Base-by-base conservation (phyloP, 805 yeast genomes). In the Pichia californica region DNA sequence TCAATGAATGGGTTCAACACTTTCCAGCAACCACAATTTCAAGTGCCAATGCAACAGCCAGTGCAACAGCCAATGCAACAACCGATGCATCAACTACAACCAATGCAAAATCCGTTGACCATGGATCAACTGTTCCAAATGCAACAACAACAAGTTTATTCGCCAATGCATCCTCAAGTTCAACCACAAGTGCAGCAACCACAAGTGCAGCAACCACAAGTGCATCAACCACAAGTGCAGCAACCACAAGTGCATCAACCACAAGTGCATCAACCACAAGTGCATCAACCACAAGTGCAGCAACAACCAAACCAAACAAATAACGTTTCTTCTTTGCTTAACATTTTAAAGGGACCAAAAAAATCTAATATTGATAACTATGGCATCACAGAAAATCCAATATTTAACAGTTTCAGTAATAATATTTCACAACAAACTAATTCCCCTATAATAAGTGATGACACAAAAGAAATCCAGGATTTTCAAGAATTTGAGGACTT, bases 401-500 rank as follows among this genome's bases (percentile, higher is more conserved):
- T 23, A 23, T 7, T 7, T 23, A 23, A 23, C 9, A 23, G 9
- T 23, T 7, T 23, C 4, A 9, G 2, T 7, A 23, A 23, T 23
- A 23, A 23, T 23, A 3, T 23, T 23, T 19, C 36, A 14, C 20
- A 18, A 8, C 28, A 33, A 27, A 14, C 30, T 9, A 23, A 31
- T 31, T n/a, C 26, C 4, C 5, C 13, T 14, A 18, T 20, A 25
- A 15, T 14, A 4, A 18, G 7, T 35, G 18, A 20, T 7, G 5
- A 11, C 10, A 6, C 5, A n/a, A 14, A 19, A 25, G 16, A 29
- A 26, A 26, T 50, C 19, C 55, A 55, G 25, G 59, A 56, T 40
- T 51, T 51, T 37, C 58, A 55, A 25, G 57, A 55, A 16, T 48
- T 43, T 38, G 53, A 52, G 6, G 55, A 49, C n/a, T 54, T 43